Base-by-base conservation (phyloP, 352 stramenopile genomes). In the Hyaloperonospora brassicae region DNA sequence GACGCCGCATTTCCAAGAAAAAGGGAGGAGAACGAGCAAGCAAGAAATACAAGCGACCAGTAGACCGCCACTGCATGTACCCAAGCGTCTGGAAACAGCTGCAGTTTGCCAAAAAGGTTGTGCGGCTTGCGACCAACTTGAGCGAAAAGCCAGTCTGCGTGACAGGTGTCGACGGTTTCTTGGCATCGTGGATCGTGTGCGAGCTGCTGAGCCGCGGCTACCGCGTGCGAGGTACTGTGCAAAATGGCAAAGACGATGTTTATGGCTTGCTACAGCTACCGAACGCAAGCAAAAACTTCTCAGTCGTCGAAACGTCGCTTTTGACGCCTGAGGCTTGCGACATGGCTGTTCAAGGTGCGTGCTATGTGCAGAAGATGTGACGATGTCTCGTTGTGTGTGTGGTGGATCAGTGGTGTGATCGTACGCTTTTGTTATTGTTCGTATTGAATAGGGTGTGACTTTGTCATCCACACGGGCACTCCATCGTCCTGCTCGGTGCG, bases 391-490 rank as follows among this genome's bases (percentile, higher is more conserved):
- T 2, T 34, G 23, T 46, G 5, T 31, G 27, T 31, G 27, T 31
- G 27, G 7, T 31, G 27, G 27, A 31, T 7, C 3, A 31, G 27
- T 31, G 27, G 7, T 31, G 27, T 7, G 48, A 4, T 8, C 36
- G 22, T 11, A 34, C 10, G 13, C 12, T 42, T 42, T 42, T 11
- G n/a, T n/a, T 43, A 61, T 52, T 27, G 41, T 35, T 60, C 39
- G 44, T 35, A 11, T n/a, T 13, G 2, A 31, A 25, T 30, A 71
- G 63, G 64, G 25, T 95, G 84, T 47, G 82, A 95, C 52, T 95
- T 93, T 79, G 84, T 95, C 13, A 95, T 95, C 47, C 83, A 95
- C 59, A 95, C 84, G 27, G 84, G 84, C 21, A 93, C 83, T 30
- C 84, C 84, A 12, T 86, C 84, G 50, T 92, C 80, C 17, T 95